Base-by-base conservation (phyloP, 768 basidiomycete species). In the Calocera cornea region DNA sequence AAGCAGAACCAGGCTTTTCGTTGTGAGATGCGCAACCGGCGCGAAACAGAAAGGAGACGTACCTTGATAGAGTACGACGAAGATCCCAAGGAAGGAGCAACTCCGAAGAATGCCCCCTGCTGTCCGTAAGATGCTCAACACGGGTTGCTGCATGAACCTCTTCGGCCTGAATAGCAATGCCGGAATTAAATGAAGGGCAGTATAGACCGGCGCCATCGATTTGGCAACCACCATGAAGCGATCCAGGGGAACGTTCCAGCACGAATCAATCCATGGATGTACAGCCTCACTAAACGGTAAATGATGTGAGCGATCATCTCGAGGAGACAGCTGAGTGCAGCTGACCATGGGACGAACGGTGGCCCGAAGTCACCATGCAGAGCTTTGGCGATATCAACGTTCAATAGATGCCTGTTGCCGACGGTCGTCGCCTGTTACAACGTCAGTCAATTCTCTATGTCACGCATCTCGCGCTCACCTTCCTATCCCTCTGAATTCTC, bases 131-230 rank as follows among this genome's bases (percentile, higher is more conserved):
- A 93, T 76, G 78, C 94, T 86, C 44, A 78, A 79, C 24, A 81
- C 75, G 0, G 94, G 94, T 71, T 87, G 83, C 47, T 82, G 79
- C 64, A 82, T 72, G 74, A 95, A 89, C 0, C 79, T 76, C 29
- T 82, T 80, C 41, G 88, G 80, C 72, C 91, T 90, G 76, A 98
- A 92, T 2, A 97, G 78, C 12, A 97, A 78, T 60, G 87, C 82
- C 1, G 95, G 95, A 33, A 97, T 84, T 68, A 97, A 83, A 75
- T 97, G 95, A 34, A 98, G 77, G 0, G 92, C 93, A 24, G 90
- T 87, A 72, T 98, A 98, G 19, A 80, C 79, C 16, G 64, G 81
- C 76, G 89, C 75, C 78, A 90, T 92, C 89, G 84, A 95, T 77
- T 83, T 84, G 75, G 88, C 89, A 5, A 97, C 93, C 19, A 83